Percentiles rank a stretch among this genome's conserved stretches.
These are phyloP conservation scores for Leccinum variicolor DNA, from an alignment of 768 basidiomycete genomes.

Conservation along the genomic window DNA sequence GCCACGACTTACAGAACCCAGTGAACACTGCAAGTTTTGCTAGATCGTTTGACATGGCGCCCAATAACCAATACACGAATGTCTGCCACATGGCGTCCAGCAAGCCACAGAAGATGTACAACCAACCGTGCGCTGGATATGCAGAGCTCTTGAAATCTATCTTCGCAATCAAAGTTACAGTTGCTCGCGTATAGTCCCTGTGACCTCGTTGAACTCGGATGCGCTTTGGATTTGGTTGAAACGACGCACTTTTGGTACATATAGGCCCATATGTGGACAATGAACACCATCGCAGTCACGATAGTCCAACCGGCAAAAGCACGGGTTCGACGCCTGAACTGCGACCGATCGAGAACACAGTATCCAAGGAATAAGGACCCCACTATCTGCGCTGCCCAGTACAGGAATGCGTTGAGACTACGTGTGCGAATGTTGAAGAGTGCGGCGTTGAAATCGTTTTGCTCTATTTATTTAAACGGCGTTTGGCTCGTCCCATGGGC, in stretches of 20 bases:
- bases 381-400: constrained; percentile 77
- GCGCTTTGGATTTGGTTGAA: neutral
- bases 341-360: constrained; percentile 56
- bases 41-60: constrained; percentile 82
- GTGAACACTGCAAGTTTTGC: constrained; percentile 73
- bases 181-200: constrained; percentile 59
- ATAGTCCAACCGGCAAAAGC: constrained; percentile 69
- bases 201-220: neutral
- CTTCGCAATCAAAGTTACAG: constrained; percentile 37
- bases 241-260: constrained; percentile 63
- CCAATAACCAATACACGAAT: constrained; percentile 79
- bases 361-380: constrained; percentile 69
- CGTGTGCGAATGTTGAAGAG: constrained; percentile 80
- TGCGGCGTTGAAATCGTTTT: constrained; percentile 70
- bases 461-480: constrained; percentile 33
- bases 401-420: constrained; percentile 74
- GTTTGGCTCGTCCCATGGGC: constrained; percentile 1
- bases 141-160: constrained; percentile 57
- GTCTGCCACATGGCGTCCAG: constrained; percentile 88
- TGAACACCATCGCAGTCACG: constrained; percentile 60
- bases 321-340: constrained; percentile 59
- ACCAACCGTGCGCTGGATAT: constrained; percentile 54
- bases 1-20: constrained; percentile 65
- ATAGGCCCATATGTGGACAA: constrained; percentile 73
- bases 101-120: constrained; percentile 72